Evolutionary conservation across 129 eudicot genomes (phyloP), one percentile per base, ranked within the genome.

Genomic region (Artemisia tridentata): DNA sequence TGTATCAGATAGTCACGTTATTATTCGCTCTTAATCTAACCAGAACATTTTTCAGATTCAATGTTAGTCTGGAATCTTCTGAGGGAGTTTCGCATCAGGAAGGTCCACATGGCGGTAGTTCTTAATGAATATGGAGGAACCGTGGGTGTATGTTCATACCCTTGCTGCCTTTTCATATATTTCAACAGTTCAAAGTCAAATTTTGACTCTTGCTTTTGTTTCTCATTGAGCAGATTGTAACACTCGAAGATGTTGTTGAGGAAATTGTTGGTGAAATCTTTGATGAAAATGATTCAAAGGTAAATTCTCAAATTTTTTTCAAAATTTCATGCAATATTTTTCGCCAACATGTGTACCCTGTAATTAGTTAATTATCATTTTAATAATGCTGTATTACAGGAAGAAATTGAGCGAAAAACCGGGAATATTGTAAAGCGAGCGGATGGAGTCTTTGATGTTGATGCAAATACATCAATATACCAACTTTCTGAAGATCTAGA

Each of bases 61-160:
- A 87, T 84, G 92, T 82, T 86, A 13, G 87, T 87, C 18, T 84
- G 92, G 92, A 87, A 87, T 79, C 89, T 87, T 68, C 78, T 87
- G 20, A 81, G 89, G 51, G 92, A 87, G 68, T 87, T 87, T 20
- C 92, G 92, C 34, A 84, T 87, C 51, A 66, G 92, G 72, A 87
- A 87, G 80, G 92, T 87, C 64, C 92, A 87, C 85, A 87, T 87
- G 92, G 92, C 92, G 41, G 88, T 87, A 34, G 92, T 84, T 71
- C 92, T 87, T 50, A 87, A 87, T 72, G 92, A 87, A 74, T 87
- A 84, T 58, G 92, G 92, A 73, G 92, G 92, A 84, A 87, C 92
- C 55, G 88, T 87, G 20, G 92, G 89, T 72, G 92, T 87, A 87
- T 19, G 92, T 79, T 71, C 58, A 54, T 78, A 16, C 29, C 63